A percentile compares a stretch with the other conserved stretches of the same genome.
These are phyloP conservation scores for Paraphaeosphaeria sporulosa DNA, from an alignment of 2,329 filamentous ascomycete genomes.

Conservation along the genomic window DNA sequence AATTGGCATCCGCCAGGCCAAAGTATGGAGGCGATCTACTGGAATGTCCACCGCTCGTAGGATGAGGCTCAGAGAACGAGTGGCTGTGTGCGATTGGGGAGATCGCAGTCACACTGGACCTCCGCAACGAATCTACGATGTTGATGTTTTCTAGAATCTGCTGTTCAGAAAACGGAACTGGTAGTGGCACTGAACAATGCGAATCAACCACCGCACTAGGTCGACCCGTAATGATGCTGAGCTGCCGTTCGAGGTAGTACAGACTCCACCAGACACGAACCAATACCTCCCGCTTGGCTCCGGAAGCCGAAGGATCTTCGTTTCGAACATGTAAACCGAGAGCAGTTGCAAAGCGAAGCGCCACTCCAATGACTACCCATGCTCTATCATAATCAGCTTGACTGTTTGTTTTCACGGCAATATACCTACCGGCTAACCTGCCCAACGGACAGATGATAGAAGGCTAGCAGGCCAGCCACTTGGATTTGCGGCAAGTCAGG, in stretches of 20 bases:
- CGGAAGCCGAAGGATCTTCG: constrained; percentile 37
- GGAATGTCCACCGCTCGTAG: constrained; percentile 10
- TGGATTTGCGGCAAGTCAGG: constrained; percentile 51
- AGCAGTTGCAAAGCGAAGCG: constrained; percentile 46
- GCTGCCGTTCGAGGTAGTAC: constrained; percentile 49
- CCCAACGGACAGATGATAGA: constrained; percentile 51
- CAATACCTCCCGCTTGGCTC: constrained; percentile 44
- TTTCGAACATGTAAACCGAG: constrained; percentile 52
- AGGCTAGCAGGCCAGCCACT: constrained; percentile 46
- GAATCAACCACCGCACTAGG: constrained; percentile 48
- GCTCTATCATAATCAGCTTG: constrained; percentile 38
- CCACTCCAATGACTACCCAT: constrained; percentile 48
- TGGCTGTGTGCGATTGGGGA: constrained; percentile 2
- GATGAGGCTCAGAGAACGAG: constrained; percentile 9
- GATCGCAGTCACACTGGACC: constrained; percentile 12
- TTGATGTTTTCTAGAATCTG: constrained; percentile 22
- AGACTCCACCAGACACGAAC: constrained; percentile 53
- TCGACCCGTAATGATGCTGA: constrained; percentile 51
- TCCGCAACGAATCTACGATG: constrained; percentile 17
- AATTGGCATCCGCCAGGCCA: constrained; percentile 21
- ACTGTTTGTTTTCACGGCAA: neutral
- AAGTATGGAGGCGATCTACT: constrained; percentile 11
- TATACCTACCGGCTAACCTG: constrained; percentile 51
- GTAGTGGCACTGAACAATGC: constrained; percentile 46
- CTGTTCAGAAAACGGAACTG: constrained; percentile 34